Conservation (phyloP, 73 alveolate species). For the Diophrys sp. region DNA sequence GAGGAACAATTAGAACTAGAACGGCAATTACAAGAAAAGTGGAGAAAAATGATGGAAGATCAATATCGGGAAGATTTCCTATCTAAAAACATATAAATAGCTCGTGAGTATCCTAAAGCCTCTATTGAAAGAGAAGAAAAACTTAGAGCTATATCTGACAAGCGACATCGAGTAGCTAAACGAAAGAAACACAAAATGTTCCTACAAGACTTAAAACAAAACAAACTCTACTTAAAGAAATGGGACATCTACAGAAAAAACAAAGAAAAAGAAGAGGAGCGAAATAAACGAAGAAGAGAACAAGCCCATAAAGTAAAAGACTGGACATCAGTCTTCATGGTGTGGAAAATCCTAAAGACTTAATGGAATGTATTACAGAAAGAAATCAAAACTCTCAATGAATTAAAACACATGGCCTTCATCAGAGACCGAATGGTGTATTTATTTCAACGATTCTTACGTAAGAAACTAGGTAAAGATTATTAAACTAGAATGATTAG, state of each 20-base stretch:
- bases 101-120: not conserved
- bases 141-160: not conserved
- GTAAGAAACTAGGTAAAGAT: not conserved
- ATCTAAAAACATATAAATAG: not conserved
- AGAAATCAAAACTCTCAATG: not conserved
- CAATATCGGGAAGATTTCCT: not conserved
- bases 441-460: not conserved
- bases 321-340: not conserved
- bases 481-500: too few relatives aligned
- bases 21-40: not conserved
- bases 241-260: not conserved
- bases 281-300: not conserved
- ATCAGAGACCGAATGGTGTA: not conserved
- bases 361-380: not conserved
- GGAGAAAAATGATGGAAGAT: not conserved
- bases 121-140: not conserved
- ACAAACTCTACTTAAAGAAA: too few relatives aligned
- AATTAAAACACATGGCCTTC: not conserved
- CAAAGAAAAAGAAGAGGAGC: not conserved
- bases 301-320: not conserved
- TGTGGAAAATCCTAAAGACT: not conserved
- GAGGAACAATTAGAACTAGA: not conserved
- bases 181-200: too few relatives aligned
- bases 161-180: not conserved
- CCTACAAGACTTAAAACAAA: not conserved